These are phyloP conservation scores for Serpula lacrymans DNA, from an alignment of 768 basidiomycete species.

Conservation along the genomic window DNA sequence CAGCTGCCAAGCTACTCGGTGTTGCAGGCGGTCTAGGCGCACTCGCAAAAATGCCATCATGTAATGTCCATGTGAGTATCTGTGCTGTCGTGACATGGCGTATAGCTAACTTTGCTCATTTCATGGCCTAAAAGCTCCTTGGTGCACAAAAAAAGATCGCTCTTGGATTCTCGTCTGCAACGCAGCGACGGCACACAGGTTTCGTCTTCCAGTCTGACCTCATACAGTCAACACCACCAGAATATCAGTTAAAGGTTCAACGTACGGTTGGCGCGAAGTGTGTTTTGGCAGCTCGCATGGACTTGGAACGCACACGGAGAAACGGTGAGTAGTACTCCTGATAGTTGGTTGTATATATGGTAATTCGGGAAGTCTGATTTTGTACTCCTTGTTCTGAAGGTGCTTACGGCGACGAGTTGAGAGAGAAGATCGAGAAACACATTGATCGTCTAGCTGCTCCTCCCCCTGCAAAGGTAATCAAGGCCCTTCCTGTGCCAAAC, in stretches of 20 bases:
- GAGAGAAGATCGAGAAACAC: conserved; percentile 90
- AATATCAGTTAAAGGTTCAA: conserved; percentile 89
- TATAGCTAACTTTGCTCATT: conserved; percentile 1
- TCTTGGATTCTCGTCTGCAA: conserved; percentile 84
- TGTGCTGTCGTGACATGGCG: no score
- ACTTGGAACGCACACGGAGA: conserved; percentile 78
- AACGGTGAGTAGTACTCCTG: conserved; percentile 55
- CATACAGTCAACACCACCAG: conserved; percentile 79
- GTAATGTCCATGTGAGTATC: conserved; percentile 84
- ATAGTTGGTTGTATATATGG: no score
- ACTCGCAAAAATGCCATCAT: conserved; percentile 90
- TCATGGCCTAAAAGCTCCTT: conserved; percentile 58
- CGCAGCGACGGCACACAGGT: conserved; percentile 90
- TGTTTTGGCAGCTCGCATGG: conserved; percentile 88
- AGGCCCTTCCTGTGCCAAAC: conserved; percentile 90
- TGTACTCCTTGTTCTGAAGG: conserved; percentile 34
- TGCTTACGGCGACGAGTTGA: conserved; percentile 74
- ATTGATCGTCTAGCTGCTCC: conserved; percentile 91
- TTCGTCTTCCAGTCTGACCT: conserved; percentile 95
- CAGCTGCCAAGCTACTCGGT: conserved; percentile 96
- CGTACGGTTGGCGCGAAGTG: conserved; percentile 92
- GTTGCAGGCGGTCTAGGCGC: conserved; percentile 92
- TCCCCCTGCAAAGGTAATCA: conserved; percentile 88
- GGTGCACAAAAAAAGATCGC: conserved; percentile 93
- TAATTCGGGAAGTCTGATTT: no score